phyloP scores from a whole-genome alignment of 2,329 filamentous ascomycete genomes.

The Nemania abortiva region DNA sequence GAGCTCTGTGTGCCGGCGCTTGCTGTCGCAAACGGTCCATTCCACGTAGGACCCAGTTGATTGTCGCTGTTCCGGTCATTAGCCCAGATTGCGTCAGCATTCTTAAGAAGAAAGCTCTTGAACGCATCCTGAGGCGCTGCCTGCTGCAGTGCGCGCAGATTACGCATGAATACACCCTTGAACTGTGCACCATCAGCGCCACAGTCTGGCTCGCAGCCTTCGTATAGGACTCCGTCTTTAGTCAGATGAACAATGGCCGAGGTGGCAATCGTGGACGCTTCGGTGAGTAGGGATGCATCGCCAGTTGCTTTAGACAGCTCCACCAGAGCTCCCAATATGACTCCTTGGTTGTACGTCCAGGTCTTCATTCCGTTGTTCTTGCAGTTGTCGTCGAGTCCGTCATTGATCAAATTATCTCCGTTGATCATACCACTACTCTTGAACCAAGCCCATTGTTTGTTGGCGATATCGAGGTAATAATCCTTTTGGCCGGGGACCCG shows the following conservation, averaged over 20 bases:
- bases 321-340: slow-evolving; percentile 64
- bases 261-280: slow-evolving; percentile 62
- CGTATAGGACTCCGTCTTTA: slow-evolving; percentile 62
- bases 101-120: slow-evolving; percentile 53
- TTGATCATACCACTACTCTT: slow-evolving; percentile 64
- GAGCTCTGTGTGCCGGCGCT: slow-evolving; percentile 50
- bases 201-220: slow-evolving; percentile 66
- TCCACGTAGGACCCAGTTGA: slow-evolving; percentile 49
- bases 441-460: slow-evolving; percentile 66
- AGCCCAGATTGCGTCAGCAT: slow-evolving; percentile 53
- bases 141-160: slow-evolving; percentile 67
- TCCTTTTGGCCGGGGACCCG: slow-evolving; percentile 54
- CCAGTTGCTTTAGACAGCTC: slow-evolving; percentile 61
- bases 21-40: slow-evolving; percentile 48
- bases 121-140: slow-evolving; percentile 60
- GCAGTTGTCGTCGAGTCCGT: slow-evolving; percentile 63
- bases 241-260: slow-evolving; percentile 63
- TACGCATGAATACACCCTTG: slow-evolving; percentile 77
- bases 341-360: slow-evolving; percentile 70
- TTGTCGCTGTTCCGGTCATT: slow-evolving; percentile 50
- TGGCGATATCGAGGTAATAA: slow-evolving; percentile 61
- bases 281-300: slow-evolving; percentile 55
- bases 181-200: slow-evolving; percentile 70
- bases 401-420: slow-evolving; percentile 62
- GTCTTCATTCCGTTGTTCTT: slow-evolving; percentile 61